Conservation (phyloP, 352 stramenopile genomes). For the Blastocystis sp. region DNA sequence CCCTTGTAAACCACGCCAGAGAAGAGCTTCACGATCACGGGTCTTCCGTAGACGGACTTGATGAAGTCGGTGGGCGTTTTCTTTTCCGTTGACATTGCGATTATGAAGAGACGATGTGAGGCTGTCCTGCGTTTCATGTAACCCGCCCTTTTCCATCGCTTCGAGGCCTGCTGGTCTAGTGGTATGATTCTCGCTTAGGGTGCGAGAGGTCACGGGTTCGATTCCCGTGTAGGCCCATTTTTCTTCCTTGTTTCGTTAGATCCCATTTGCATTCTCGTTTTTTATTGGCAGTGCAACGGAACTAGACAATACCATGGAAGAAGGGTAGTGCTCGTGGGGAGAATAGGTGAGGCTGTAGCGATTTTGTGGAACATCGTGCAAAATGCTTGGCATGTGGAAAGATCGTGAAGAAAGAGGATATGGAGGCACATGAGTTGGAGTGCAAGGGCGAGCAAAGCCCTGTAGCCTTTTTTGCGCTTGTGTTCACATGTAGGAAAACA, state of each 20-base stretch:
- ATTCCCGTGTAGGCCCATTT: conserved; percentile 69
- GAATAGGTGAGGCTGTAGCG: not conserved
- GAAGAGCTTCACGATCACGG: conserved; percentile 97
- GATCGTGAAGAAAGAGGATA: not conserved
- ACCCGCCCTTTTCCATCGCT: not conserved
- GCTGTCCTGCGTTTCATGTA: not conserved
- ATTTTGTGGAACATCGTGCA: not conserved
- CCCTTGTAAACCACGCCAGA: conserved; percentile 95
- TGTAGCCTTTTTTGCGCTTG: not conserved
- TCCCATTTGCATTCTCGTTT: conserved; percentile 16
- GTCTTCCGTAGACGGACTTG: conserved; percentile 86
- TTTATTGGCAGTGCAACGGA: not conserved
- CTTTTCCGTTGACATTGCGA: conserved; percentile 75
- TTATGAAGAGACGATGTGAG: not conserved
- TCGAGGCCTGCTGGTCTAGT: conserved; percentile 68
- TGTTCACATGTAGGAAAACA: not conserved
- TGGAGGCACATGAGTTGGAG: not conserved
- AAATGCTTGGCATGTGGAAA: not conserved
- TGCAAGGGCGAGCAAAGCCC: not conserved
- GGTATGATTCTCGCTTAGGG: conserved; percentile 70
- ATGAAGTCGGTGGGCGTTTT: conserved; percentile 86
- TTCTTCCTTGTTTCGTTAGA: conserved; percentile 22
- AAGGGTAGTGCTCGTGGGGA: too few species aligned
- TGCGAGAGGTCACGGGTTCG: conserved; percentile 70
- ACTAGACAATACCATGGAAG: too few species aligned